phyloP scores from a whole-genome alignment of 1,284 basidiomycete genomes.

The Sanghuangporus weigelae region DNA sequence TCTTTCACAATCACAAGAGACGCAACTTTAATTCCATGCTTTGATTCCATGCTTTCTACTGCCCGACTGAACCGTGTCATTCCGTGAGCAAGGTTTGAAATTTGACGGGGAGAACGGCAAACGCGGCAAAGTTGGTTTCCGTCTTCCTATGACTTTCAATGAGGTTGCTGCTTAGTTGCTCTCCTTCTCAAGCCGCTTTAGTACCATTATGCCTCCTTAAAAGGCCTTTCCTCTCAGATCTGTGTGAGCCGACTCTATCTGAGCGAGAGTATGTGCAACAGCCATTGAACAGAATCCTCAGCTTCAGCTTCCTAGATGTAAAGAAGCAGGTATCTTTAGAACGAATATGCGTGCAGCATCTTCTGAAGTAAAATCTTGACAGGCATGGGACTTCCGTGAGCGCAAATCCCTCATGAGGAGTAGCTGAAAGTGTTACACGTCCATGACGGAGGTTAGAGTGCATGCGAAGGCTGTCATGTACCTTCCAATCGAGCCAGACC shows the following conservation, averaged over 20 bases:
- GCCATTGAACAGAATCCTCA: neutral
- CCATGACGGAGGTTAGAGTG: neutral
- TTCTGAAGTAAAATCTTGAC: neutral
- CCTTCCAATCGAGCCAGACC: neutral
- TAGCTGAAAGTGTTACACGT: neutral
- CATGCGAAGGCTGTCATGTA: neutral
- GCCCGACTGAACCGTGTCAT: no score
- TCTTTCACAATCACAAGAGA: no score
- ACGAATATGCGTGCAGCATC: neutral
- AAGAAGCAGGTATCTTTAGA: neutral
- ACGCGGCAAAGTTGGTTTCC: neutral
- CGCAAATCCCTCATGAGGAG: neutral
- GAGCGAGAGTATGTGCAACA: neutral
- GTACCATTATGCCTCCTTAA: neutral
- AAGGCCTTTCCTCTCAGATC: neutral
- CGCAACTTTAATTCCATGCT: no score
- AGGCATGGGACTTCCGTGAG: neutral
- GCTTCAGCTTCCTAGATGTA: neutral
- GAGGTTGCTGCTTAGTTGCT: neutral
- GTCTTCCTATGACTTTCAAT: neutral
- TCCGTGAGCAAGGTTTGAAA: neutral
- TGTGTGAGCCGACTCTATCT: neutral
- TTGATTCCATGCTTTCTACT: no score
- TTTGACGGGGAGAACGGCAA: neutral
- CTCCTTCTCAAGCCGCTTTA: neutral